Conservation (phyloP, 768 basidiomycete genomes). For the Lactarius hengduanensis region DNA sequence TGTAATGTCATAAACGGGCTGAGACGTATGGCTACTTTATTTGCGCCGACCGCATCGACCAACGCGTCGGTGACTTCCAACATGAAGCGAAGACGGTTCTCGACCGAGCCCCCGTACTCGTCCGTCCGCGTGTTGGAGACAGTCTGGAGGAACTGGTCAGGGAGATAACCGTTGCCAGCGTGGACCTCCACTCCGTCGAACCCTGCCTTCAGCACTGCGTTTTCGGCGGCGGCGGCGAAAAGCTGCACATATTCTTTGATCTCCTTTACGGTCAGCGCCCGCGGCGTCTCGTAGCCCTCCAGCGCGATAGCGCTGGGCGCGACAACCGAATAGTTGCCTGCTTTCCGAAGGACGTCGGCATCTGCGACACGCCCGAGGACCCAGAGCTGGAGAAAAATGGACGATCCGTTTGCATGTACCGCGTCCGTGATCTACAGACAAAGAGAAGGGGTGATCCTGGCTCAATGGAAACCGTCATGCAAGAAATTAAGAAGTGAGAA, state of each 20-base stretch:
- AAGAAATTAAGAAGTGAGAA: not conserved
- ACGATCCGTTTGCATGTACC: constrained; percentile 44
- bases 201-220: constrained; percentile 35
- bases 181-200: constrained; percentile 37
- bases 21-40: constrained; percentile 38
- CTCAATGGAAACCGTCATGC: not conserved
- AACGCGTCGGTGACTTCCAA: constrained; percentile 41
- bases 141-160: constrained; percentile 42
- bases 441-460: no score
- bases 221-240: constrained; percentile 40
- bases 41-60: constrained; percentile 38
- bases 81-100: constrained; percentile 44
- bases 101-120: constrained; percentile 46
- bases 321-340: constrained; percentile 1
- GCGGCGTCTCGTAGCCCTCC: constrained; percentile 33
- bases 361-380: constrained; percentile 43
- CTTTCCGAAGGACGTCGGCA: constrained; percentile 4
- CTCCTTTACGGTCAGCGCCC: constrained; percentile 46
- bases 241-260: constrained; percentile 50
- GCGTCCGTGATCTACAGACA: constrained; percentile 33
- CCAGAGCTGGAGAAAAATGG: constrained; percentile 50
- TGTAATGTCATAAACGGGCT: constrained; percentile 31
- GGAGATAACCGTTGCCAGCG: constrained; percentile 34
- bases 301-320: constrained; percentile 1
- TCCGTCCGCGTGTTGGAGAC: constrained; percentile 42